These are phyloP conservation scores for Ammopiptanthus mongolicus DNA, from an alignment of 306 rosid genomes.

Conservation along the genomic window DNA sequence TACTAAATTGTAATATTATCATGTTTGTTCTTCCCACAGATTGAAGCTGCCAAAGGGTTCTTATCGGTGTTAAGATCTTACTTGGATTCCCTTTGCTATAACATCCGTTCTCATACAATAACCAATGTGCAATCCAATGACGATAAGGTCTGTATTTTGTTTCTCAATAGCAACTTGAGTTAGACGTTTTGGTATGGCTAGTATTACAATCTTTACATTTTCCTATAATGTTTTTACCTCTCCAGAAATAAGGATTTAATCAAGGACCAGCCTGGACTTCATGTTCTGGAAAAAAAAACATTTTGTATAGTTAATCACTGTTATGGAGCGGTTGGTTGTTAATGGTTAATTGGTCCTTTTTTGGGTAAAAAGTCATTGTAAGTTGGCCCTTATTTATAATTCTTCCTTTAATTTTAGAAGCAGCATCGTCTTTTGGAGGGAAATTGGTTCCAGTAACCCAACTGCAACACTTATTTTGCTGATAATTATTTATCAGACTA, in stretches of 20 bases:
- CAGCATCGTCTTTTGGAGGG: background rate
- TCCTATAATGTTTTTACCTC: background rate
- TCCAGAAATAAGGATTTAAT: background rate
- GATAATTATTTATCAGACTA: background rate
- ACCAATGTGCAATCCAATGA: constrained; percentile 97
- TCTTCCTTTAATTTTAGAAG: background rate
- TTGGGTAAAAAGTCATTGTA: background rate
- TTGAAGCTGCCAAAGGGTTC: constrained; percentile 86
- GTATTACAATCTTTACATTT: background rate
- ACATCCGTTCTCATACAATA: constrained; percentile 92
- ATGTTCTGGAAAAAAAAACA: background rate
- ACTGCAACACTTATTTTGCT: background rate
- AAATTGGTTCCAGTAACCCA: background rate
- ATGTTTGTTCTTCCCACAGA: constrained; percentile 32
- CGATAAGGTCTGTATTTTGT: constrained; percentile 72
- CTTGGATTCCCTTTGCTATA: constrained; percentile 86
- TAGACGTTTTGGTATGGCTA: constrained; percentile 4
- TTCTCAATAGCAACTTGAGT: background rate
- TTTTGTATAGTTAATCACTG: background rate
- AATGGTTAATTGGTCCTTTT: background rate
- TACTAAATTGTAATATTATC: background rate
- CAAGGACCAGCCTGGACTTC: background rate
- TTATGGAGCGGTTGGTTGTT: background rate
- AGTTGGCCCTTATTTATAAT: background rate
- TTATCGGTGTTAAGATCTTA: constrained; percentile 67